phyloP scores from a whole-genome alignment of 108 stramenopile genomes.

The Chaetoceros tenuissimus region DNA sequence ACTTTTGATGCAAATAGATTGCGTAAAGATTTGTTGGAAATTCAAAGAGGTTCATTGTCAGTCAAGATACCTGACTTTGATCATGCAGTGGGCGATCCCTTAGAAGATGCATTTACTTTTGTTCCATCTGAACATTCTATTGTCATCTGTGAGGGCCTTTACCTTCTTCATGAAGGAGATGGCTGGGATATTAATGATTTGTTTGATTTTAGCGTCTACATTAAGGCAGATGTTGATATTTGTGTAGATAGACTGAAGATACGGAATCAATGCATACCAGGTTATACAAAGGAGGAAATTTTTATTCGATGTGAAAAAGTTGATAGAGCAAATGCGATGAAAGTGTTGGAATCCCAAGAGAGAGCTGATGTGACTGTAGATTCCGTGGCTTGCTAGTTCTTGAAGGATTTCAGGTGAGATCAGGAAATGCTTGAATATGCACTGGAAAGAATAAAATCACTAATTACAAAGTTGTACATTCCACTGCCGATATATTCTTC shows the following conservation, averaged over 20 bases:
- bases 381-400: background rate
- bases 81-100: conserved; percentile 43
- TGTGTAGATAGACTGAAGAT: conserved; percentile 36
- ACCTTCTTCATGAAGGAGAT: conserved; percentile 35
- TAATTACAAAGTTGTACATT: no score
- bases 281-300: conserved; percentile 47
- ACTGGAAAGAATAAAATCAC: no score
- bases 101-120: conserved; percentile 27
- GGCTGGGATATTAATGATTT: conserved; percentile 29
- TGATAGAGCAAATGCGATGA: conserved; percentile 36
- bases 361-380: background rate
- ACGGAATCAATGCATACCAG: conserved; percentile 48
- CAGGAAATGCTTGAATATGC: no score
- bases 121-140: conserved; percentile 19
- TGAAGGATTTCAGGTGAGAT: no score
- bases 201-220: conserved; percentile 33
- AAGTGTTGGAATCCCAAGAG: background rate
- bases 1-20: conserved; percentile 23
- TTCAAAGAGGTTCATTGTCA: background rate
- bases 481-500: no score
- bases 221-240: conserved; percentile 34
- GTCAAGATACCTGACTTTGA: conserved; percentile 38
- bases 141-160: conserved; percentile 43
- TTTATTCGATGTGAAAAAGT: conserved; percentile 28
- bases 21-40: background rate